A percentile compares a stretch with the other conserved stretches of the same genome.
These are phyloP conservation scores for Phytophthora pinifolia DNA, from an alignment of 352 stramenopile genomes.

Conservation along the genomic window DNA sequence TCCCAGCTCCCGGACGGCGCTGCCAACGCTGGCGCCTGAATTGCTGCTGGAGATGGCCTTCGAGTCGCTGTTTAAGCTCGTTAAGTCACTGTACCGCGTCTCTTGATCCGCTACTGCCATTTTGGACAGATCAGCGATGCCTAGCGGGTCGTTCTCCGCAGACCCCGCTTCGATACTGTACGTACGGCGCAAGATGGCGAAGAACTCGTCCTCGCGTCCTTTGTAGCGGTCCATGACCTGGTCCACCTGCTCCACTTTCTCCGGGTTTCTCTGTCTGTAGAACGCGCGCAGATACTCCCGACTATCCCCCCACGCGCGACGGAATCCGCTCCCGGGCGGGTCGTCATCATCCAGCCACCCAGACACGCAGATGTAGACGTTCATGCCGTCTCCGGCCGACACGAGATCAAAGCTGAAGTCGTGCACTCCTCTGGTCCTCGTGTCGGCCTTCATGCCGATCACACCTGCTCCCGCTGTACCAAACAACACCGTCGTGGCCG, in stretches of 20 bases:
- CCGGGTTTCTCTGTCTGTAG: slow-evolving; percentile 60
- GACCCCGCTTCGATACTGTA: slow-evolving; percentile 49
- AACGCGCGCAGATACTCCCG: slow-evolving; percentile 78
- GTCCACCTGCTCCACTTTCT: slow-evolving; percentile 83
- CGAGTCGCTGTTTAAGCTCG: slow-evolving; percentile 37
- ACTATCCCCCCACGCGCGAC: slow-evolving; percentile 76
- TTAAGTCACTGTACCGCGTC: slow-evolving; percentile 29
- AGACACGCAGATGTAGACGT: slow-evolving; percentile 87
- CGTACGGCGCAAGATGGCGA: slow-evolving; percentile 61
- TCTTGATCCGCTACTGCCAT: slow-evolving; percentile 30
- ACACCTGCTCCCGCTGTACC: slow-evolving; percentile 77
- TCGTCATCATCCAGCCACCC: slow-evolving; percentile 86
- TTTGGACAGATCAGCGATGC: slow-evolving; percentile 34
- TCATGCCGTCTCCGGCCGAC: slow-evolving; percentile 80
- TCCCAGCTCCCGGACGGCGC: slow-evolving; percentile 33
- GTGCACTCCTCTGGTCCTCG: slow-evolving; percentile 68
- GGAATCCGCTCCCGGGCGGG: slow-evolving; percentile 52
- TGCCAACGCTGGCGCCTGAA: slow-evolving; percentile 5
- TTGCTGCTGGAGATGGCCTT: slow-evolving; percentile 34
- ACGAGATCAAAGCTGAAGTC: slow-evolving; percentile 85
- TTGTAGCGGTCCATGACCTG: slow-evolving; percentile 81
- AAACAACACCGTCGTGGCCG: slow-evolving; percentile 78
- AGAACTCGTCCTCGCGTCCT: slow-evolving; percentile 84
- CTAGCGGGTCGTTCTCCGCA: slow-evolving; percentile 48
- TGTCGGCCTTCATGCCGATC: slow-evolving; percentile 80